These are phyloP conservation scores for Lactarius hatsudake DNA, from an alignment of 768 basidiomycete species.

Conservation along the genomic window DNA sequence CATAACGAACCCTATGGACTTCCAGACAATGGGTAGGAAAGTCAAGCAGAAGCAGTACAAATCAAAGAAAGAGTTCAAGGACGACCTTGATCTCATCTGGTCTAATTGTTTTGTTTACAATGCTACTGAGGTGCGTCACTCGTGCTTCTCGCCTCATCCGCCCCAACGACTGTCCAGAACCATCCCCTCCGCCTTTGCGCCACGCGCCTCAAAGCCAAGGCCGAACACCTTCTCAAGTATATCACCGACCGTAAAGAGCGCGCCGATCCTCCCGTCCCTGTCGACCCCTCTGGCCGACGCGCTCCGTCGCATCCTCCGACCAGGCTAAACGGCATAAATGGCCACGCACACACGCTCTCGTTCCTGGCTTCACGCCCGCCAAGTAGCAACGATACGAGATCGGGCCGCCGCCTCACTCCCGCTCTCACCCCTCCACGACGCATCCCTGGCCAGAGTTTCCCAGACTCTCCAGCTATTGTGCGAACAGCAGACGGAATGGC, in stretches of 20 bases:
- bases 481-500: slow-evolving; percentile 77
- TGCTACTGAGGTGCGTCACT: slow-evolving; percentile 71
- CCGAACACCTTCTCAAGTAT: slow-evolving; percentile 81
- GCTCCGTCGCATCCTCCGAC: slow-evolving; percentile 37
- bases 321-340: slow-evolving; percentile 41
- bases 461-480: slow-evolving; percentile 63
- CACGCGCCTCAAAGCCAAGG: slow-evolving; percentile 75
- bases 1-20: slow-evolving; percentile 93
- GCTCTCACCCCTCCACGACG: slow-evolving; percentile 31
- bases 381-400: slow-evolving; percentile 27
- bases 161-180: slow-evolving; percentile 45
- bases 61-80: slow-evolving; percentile 89
- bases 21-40: slow-evolving; percentile 89
- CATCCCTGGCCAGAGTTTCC: slow-evolving; percentile 49
- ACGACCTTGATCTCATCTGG: slow-evolving; percentile 97
- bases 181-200: slow-evolving; percentile 88
- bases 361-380: slow-evolving; percentile 37
- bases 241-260: slow-evolving; percentile 88
- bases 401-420: slow-evolving; percentile 18
- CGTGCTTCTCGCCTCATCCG: neutral
- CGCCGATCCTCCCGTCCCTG: slow-evolving; percentile 64
- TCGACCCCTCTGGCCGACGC: slow-evolving; percentile 34
- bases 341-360: slow-evolving; percentile 42
- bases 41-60: slow-evolving; percentile 92
- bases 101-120: slow-evolving; percentile 93